Evolutionary conservation across 2,329 filamentous ascomycete species (phyloP).

Genomic region (Penicillium psychrosexuale): DNA sequence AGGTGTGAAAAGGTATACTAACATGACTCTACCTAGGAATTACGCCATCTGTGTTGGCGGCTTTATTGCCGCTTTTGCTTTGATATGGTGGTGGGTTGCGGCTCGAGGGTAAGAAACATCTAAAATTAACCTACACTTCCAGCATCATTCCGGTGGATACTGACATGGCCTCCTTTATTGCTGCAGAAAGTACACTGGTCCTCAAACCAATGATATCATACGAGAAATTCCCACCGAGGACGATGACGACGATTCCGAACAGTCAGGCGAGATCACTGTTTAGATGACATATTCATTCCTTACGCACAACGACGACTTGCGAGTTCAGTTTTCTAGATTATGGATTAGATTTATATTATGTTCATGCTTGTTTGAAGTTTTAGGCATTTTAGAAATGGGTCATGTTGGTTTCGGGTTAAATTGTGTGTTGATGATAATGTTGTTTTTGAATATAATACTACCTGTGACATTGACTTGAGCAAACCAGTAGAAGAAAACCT

Average conservation of each 20-base stretch:
- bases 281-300: neutral
- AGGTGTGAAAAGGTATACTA: neutral
- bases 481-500: neutral
- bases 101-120: conserved; percentile 37
- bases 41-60: conserved; percentile 48
- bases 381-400: neutral
- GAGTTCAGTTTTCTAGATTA: neutral
- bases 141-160: neutral
- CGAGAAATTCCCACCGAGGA: conserved; percentile 36
- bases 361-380: neutral
- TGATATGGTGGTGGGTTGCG: conserved; percentile 49
- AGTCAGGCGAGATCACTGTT: conserved; percentile 11
- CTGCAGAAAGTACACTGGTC: conserved; percentile 56
- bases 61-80: conserved; percentile 50
- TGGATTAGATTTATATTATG: neutral
- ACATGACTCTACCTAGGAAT: conserved; percentile 36
- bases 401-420: neutral
- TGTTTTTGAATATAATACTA: neutral
- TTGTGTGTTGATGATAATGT: neutral
- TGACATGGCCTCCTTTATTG: conserved; percentile 6
- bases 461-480: neutral
- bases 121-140: conserved; percentile 11
- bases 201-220: conserved; percentile 54
- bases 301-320: neutral
- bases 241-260: conserved; percentile 16